phyloP scores from a whole-genome alignment of 805 yeast genomes.

The Candida suzukii region DNA sequence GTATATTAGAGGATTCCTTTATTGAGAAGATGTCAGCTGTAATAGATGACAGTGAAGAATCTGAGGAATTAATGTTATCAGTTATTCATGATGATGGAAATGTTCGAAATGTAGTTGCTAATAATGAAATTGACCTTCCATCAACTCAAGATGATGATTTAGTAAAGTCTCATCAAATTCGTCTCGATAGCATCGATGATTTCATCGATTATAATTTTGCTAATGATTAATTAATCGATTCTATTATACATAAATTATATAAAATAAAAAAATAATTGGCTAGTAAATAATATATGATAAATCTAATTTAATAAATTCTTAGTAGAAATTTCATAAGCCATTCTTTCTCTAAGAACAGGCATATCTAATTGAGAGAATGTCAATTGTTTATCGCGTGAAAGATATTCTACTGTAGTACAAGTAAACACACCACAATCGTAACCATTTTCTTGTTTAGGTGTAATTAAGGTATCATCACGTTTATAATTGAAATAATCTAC shows the following conservation, averaged over 20 bases:
- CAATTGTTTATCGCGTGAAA: constrained; percentile 45
- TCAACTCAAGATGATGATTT: no score
- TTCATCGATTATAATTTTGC: background rate
- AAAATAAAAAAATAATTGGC: background rate
- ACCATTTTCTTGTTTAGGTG: constrained; percentile 88
- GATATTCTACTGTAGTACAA: constrained; percentile 64
- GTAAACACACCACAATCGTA: constrained; percentile 94
- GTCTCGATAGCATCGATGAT: background rate
- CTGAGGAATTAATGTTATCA: background rate
- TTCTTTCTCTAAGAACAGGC: constrained; percentile 53
- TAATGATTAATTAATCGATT: background rate
- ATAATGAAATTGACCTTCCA: no score
- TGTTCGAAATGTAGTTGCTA: background rate
- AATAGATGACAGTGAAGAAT: background rate
- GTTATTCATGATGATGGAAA: background rate
- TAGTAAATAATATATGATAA: background rate
- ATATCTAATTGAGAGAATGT: constrained; percentile 64
- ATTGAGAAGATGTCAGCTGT: background rate
- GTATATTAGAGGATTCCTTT: background rate
- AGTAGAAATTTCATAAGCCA: constrained; percentile 53
- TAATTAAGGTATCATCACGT: constrained; percentile 14
- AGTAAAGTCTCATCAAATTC: no score
- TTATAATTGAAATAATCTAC: constrained; percentile 21
- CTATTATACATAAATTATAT: background rate
- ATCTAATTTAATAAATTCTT: background rate